Evolutionary conservation across 192 early-diverging fungal species (phyloP).

Genomic region (Coemansia umbellata): DNA sequence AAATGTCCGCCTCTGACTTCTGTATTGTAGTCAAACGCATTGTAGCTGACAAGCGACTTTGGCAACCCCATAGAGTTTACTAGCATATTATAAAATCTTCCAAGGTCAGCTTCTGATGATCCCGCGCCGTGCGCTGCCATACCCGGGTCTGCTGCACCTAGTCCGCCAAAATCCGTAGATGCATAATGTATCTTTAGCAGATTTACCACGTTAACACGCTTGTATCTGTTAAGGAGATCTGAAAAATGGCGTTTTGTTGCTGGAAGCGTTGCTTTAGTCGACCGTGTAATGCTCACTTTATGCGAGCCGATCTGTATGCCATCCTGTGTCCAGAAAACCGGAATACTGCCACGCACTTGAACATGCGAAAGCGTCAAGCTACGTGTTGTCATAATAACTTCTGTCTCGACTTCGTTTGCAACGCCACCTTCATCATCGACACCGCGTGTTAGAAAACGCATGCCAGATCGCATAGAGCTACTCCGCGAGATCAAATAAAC

Average conservation of each 20-base stretch:
- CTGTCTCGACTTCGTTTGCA: slow-evolving; percentile 99
- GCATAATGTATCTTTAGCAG: slow-evolving; percentile 61
- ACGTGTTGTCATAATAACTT: slow-evolving; percentile 67
- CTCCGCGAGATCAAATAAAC: slow-evolving; percentile 46
- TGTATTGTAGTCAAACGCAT: slow-evolving; percentile 81
- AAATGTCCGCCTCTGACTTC: slow-evolving; percentile 74
- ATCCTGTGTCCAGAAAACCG: slow-evolving; percentile 96
- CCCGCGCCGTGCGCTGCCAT: slow-evolving; percentile 14
- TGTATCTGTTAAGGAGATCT: slow-evolving; percentile 71
- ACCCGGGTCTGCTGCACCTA: slow-evolving; percentile 5
- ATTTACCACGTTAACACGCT: slow-evolving; percentile 71
- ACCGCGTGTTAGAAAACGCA: slow-evolving; percentile 90
- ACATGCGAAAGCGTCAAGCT: slow-evolving; percentile 68
- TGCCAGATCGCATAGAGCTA: slow-evolving; percentile 65
- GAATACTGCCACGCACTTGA: slow-evolving; percentile 83
- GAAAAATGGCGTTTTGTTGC: slow-evolving; percentile 75
- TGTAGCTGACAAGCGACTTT: slow-evolving; percentile 54
- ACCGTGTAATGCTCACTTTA: slow-evolving; percentile 80
- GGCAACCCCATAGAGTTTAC: slow-evolving; percentile 48
- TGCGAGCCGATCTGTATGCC: slow-evolving; percentile 81
- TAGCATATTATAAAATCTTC: slow-evolving; percentile 61
- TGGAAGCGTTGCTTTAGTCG: slow-evolving; percentile 74
- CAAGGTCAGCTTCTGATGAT: slow-evolving; percentile 61
- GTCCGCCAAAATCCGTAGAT: slow-evolving; percentile 26
- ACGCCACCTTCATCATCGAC: slow-evolving; percentile 96